A percentile compares a stretch with the other conserved stretches of the same genome.
phyloP scores from a whole-genome alignment of 495 filamentous ascomycete species.

The Collariella sp. region DNA sequence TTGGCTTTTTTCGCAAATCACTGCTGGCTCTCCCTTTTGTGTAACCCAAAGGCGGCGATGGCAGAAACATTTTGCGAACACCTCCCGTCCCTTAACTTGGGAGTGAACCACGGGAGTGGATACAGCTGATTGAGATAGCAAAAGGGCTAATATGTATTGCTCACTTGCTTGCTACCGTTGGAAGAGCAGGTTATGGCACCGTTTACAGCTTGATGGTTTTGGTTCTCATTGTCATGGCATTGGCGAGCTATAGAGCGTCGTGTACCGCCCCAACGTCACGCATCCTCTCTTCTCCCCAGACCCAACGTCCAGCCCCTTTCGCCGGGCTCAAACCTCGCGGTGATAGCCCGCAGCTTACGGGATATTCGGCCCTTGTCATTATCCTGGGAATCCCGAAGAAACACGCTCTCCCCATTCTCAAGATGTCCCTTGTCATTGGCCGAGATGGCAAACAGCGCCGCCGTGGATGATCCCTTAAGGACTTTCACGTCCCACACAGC shows the following conservation, averaged over 20 bases:
- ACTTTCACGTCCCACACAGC: slow-evolving; percentile 21
- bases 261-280: background rate
- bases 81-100: too few species aligned
- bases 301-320: slow-evolving; percentile 14
- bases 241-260: background rate
- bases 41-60: too few species aligned
- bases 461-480: slow-evolving; percentile 19
- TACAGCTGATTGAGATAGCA: too few species aligned
- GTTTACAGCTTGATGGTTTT: too few species aligned
- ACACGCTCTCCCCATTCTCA: slow-evolving; percentile 7
- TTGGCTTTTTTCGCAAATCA: too few species aligned
- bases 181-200: too few species aligned
- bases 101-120: too few species aligned
- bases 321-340: slow-evolving; percentile 1
- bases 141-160: too few species aligned
- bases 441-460: slow-evolving; percentile 19
- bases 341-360: slow-evolving; percentile 1
- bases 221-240: background rate
- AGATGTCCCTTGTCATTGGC: slow-evolving; percentile 15
- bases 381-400: background rate
- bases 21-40: too few species aligned
- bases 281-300: slow-evolving; percentile 4
- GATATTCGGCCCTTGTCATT: background rate
- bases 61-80: too few species aligned
- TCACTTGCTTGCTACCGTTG: too few species aligned